Evolutionary conservation across 2,329 filamentous ascomycete genomes (phyloP).

Genomic region (Claviceps humidiphila): DNA sequence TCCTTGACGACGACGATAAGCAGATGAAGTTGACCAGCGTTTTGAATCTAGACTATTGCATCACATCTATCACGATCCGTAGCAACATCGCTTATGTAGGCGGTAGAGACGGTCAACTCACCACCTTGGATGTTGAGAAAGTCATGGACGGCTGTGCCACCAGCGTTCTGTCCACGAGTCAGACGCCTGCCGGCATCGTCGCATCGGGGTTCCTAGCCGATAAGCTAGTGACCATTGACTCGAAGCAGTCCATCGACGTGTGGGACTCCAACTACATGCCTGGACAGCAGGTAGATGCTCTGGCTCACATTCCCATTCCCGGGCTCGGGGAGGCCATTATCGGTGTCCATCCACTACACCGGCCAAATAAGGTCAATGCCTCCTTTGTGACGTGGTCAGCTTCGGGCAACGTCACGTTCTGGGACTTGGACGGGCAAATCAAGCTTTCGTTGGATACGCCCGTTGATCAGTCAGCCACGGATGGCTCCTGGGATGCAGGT

Average conservation of each 20-base stretch:
- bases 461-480: conserved; percentile 44
- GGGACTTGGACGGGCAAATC: conserved; percentile 61
- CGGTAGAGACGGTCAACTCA: conserved; percentile 49
- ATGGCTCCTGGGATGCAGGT: conserved; percentile 36
- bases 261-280: conserved; percentile 35
- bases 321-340: conserved; percentile 53
- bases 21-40: conserved; percentile 58
- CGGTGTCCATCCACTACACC: conserved; percentile 55
- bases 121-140: conserved; percentile 36
- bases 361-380: conserved; percentile 47
- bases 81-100: conserved; percentile 52
- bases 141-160: conserved; percentile 29
- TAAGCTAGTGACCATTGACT: conserved; percentile 63
- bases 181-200: conserved; percentile 35
- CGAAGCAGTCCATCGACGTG: conserved; percentile 61
- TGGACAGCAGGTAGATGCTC: conserved; percentile 22
- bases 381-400: conserved; percentile 84
- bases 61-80: conserved; percentile 53
- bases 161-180: conserved; percentile 25
- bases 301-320: conserved; percentile 41
- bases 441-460: conserved; percentile 51
- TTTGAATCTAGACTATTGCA: conserved; percentile 50
- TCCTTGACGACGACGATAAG: conserved; percentile 64
- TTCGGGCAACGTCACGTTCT: conserved; percentile 69
- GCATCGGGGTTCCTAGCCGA: conserved; percentile 56